Evolutionary conservation across 768 basidiomycete genomes (phyloP).

Genomic region (Mycena alexandri): DNA sequence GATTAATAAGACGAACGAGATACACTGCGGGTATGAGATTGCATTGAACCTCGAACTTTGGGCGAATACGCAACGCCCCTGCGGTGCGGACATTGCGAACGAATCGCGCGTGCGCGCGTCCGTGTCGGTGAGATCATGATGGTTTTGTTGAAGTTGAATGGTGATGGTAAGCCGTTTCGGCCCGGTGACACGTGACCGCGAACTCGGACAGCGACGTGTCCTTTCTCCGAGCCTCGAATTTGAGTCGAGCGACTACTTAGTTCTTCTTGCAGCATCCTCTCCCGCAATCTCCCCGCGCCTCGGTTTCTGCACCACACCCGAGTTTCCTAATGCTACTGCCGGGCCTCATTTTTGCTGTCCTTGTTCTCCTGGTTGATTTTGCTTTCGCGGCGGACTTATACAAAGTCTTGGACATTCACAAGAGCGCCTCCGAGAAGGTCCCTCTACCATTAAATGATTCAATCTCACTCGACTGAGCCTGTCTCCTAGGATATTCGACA

Average conservation of each 20-base stretch:
- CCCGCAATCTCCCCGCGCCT: conserved; percentile 15
- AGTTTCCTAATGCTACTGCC: conserved; percentile 44
- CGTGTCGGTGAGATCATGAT: background rate
- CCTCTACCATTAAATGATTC: too few relatives aligned
- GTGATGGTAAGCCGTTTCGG: too few relatives aligned
- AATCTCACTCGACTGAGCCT: too few relatives aligned
- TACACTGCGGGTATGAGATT: background rate
- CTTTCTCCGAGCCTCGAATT: background rate
- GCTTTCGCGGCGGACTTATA: conserved; percentile 80
- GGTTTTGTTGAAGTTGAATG: too few relatives aligned
- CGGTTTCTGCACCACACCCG: too few relatives aligned
- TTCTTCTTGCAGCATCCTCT: background rate
- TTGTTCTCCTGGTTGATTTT: conserved; percentile 51
- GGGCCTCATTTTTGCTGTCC: conserved; percentile 50
- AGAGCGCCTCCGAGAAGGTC: conserved; percentile 79
- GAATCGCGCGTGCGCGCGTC: background rate
- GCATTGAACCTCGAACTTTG: conserved; percentile 29
- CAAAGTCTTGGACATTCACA: conserved; percentile 83
- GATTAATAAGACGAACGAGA: conserved; percentile 11
- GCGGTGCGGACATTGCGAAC: background rate
- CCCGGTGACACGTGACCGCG: too few relatives aligned
- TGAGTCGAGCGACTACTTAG: too few relatives aligned
- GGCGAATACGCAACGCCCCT: conserved; percentile 21
- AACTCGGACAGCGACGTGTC: too few relatives aligned
- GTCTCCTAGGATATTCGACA: conserved; percentile 77